Base-by-base conservation (phyloP, 2,329 filamentous ascomycete species). In the Calonectria montana region DNA sequence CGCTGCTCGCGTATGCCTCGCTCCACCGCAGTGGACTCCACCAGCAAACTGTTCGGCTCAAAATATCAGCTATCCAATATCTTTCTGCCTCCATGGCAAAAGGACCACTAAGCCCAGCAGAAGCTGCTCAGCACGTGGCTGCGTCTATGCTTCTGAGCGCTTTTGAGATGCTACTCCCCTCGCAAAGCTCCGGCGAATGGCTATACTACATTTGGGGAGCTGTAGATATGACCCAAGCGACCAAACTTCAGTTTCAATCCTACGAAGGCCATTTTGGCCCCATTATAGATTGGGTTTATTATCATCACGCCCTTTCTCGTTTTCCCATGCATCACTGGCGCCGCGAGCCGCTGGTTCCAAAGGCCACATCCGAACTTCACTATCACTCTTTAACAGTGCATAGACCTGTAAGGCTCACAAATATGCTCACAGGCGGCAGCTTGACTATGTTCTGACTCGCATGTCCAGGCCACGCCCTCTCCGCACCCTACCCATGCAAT, bases 201-300 rank as follows among this genome's bases (percentile, higher is more conserved):
- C 8, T 77, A 2, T 74, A 57, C 50, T 67, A 77, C 27, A 47
- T 67, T 4, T 59, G 61, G 29, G 75, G 75, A 21, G 75, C 76
- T 12, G 68, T 71, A 55, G 74, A 76, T 13, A 68, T 72, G 1
- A 64, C 74, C 21, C 64, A 74, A 39, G 65, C 55, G 0, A 62
- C 70, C 27, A 48, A 64, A 7, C 67, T 77, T n/a, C 13, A 31
- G 1, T 7, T 50, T 2, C 23, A 50, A 8, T 41, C 50, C 1
- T 2, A 39, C n/a, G 15, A 47, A 39, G 39, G 21, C 48, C 62
- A 72, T 10, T 43, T 48, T 6, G 63, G 41, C n/a, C 15, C 50
- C 23, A 45, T 77, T 4, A 39, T 77, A 15, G 74, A 74, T n/a
- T 77, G 76, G 76, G 74, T 74, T n/a, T 71, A 73, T 50, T 77